Percentiles rank a stretch among this genome's conserved stretches.
phyloP scores from a whole-genome alignment of 2,329 filamentous ascomycete species.

The Cladophialophora carrionii region DNA sequence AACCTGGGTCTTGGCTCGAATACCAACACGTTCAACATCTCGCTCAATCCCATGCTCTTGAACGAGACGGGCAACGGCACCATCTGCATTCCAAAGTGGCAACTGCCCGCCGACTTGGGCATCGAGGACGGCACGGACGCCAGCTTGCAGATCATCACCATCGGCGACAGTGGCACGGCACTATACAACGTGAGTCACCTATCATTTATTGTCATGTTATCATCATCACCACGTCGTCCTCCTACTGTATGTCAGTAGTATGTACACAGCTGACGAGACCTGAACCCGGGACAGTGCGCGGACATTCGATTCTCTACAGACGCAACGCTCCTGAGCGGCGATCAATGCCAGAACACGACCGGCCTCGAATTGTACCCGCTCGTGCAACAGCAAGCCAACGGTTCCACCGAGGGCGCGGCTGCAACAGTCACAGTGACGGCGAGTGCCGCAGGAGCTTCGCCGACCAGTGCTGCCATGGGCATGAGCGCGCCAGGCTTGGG shows the following conservation, averaged over 20 bases:
- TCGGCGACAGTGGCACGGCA: slow-evolving; percentile 46
- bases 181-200: slow-evolving; percentile 52
- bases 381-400: slow-evolving; percentile 27
- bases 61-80: slow-evolving; percentile 55
- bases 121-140: slow-evolving; percentile 47
- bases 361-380: slow-evolving; percentile 44
- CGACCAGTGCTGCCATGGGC: slow-evolving; percentile 1
- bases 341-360: slow-evolving; percentile 48
- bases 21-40: slow-evolving; percentile 52
- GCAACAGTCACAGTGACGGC: slow-evolving; percentile 27
- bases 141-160: slow-evolving; percentile 52
- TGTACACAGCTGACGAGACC: too few relatives aligned
- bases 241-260: too few relatives aligned
- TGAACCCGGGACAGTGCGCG: slow-evolving; percentile 52
- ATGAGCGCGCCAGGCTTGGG: neutral
- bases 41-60: slow-evolving; percentile 47
- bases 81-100: slow-evolving; percentile 50
- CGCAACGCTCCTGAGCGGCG: slow-evolving; percentile 44
- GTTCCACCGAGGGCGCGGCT: slow-evolving; percentile 9
- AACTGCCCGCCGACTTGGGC: slow-evolving; percentile 40
- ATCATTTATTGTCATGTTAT: too few relatives aligned
- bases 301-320: slow-evolving; percentile 50
- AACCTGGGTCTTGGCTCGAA: slow-evolving; percentile 51
- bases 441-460: slow-evolving; percentile 4
- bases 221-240: neutral